Evolutionary conservation across 2,329 filamentous ascomycete genomes (phyloP), one percentile per base, ranked within the genome.

Genomic region (Didymella sp.): DNA sequence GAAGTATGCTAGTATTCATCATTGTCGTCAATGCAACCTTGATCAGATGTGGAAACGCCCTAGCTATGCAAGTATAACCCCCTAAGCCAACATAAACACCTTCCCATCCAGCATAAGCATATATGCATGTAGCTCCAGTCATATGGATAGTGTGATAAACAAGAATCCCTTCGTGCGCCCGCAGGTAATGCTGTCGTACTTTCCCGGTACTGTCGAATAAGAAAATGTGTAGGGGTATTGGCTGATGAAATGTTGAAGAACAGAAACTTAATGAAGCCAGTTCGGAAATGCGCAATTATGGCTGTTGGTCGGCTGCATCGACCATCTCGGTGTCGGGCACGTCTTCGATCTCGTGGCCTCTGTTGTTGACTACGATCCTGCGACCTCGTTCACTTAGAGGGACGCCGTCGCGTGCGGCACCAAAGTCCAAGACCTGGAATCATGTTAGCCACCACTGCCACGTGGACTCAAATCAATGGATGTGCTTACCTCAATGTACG

Each of bases 371-470:
- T 7, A 83, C 81, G 53, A 93, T 92, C 43, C 94, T 88, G 66
- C 86, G 87, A 40, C 93, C 93, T 41, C 94, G 86, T 67, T 93
- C 86, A 62, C 89, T 87, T 15, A 86, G 83, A 3, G 91, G 86
- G 58, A 92, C 85, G 50, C 94, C 94, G 71, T 99, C 95, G 64
- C 95, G 89, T 44, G 91, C 88, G 62, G 95, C 95, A 57, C 95
- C 95, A 78, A 98, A 99, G 78, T 99, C 95, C 58, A 99, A 89
- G 64, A 99, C 94, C 95, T 98, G 59, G 51, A 13, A 38, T 40
- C 38, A 31, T 41, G 70, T 82, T 73, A 80, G 76, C 6, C 37
- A 37, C 24, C 28, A 27, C n/a, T 40, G n/a, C 27, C 25, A 9
- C 13, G 19, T 19, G 17, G n/a, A 9, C 12, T 6, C 17, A 5